A percentile compares a stretch with the other conserved stretches of the same genome.
phyloP scores from a whole-genome alignment of 768 basidiomycete genomes.

The Baorangia bicolor region DNA sequence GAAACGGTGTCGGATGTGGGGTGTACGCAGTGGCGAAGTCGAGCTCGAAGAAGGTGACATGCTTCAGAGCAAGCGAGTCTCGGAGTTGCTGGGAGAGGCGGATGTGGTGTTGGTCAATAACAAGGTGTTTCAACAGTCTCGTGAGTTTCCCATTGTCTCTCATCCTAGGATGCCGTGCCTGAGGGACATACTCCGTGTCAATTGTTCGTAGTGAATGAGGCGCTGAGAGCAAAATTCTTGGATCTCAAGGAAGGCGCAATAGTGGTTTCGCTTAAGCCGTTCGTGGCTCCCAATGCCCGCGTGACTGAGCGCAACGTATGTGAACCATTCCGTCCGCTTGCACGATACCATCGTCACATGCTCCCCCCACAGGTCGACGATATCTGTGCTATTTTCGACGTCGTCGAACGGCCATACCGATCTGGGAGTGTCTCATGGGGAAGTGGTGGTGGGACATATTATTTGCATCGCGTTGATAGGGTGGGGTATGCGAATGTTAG shows the following conservation, averaged over 20 bases:
- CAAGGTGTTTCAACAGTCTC: conserved; percentile 72
- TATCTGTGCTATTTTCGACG: conserved; percentile 80
- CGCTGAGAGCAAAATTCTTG: conserved; percentile 83
- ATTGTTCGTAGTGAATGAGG: conserved; percentile 69
- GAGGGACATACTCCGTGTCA: neutral
- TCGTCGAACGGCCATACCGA: conserved; percentile 62
- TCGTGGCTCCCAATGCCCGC: conserved; percentile 72
- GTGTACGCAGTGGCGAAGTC: conserved; percentile 69
- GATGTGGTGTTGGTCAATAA: conserved; percentile 93
- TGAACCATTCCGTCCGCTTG: neutral
- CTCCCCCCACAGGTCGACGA: conserved; percentile 58
- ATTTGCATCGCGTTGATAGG: conserved; percentile 75
- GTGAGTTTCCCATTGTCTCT: conserved; percentile 46
- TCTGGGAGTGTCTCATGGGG: conserved; percentile 85
- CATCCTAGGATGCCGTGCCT: neutral
- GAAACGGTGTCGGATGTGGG: conserved; percentile 89
- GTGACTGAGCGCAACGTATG: conserved; percentile 83
- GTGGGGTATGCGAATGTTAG: conserved; percentile 62
- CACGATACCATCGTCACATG: neutral
- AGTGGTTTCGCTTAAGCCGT: conserved; percentile 86
- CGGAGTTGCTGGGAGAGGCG: conserved; percentile 70
- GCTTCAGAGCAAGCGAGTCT: conserved; percentile 62
- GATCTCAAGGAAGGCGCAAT: conserved; percentile 93
- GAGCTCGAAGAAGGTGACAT: conserved; percentile 88
- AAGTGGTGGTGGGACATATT: conserved; percentile 66